Base-by-base conservation (phyloP, 352 stramenopile species). In the Phytophthora crassamura region DNA sequence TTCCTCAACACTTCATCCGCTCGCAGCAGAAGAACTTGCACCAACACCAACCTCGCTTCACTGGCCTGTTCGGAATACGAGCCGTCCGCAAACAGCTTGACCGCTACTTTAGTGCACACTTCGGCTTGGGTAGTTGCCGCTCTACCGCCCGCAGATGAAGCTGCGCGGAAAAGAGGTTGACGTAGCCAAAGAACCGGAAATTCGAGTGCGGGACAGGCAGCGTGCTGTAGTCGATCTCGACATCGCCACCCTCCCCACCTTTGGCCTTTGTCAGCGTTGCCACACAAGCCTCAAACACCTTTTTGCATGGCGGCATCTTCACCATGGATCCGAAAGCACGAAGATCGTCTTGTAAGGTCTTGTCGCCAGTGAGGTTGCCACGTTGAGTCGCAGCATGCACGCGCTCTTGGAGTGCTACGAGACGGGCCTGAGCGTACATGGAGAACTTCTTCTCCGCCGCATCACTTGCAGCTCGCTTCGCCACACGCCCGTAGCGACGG, bases 371-470 rank as follows among this genome's bases (percentile, higher is more conserved):
- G 1, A 68, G 14, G 16, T 69, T 32, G 12, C 65, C 67, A 14
- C 9, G 14, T 38, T 69, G 59, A 33, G 46, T 40, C 9, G 53
- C 53, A 22, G 45, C 22, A 39, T 77, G 56, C 22, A 52, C 50
- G 35, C 64, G 69, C 25, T 65, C 50, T 69, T 82, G 75, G 2
- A 79, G 51, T 15, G 6, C 22, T 1, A 28, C 30, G 1, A 79
- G 55, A 18, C 59, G 18, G 15, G 46, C 63, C 7, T 77, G 66
- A 4, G 71, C 57, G 16, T 75, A 49, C 6, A 58, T 56, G 30
- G 78, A 79, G 18, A 79, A 86, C 36, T 81, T 83, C 49, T 77
- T 78, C 59, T 88, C 79, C 5, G 72, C 67, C 5, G 69, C 47
- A 18, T 84, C 69, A 25, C 82, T 72, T 11, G 68, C 69, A 16